Conservation (phyloP, 306 rosid genomes). For the Vicia villosa region DNA sequence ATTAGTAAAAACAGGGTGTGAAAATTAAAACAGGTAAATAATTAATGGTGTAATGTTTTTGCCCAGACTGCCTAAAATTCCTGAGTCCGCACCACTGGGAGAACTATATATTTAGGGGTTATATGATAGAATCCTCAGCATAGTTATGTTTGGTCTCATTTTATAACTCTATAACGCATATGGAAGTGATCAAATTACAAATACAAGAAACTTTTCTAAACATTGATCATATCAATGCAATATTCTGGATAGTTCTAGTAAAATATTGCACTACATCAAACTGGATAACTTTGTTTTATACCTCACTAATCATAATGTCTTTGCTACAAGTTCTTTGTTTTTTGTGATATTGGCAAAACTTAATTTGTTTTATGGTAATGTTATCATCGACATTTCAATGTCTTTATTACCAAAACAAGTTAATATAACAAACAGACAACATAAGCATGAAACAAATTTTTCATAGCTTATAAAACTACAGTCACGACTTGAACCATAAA, state of each 20-base stretch:
- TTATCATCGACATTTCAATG: slow-evolving; percentile 48
- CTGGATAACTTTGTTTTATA: slow-evolving; percentile 33
- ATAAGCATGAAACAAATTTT: slow-evolving; percentile 37
- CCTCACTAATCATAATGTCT: neutral
- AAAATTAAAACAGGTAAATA: too few species aligned
- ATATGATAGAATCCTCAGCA: neutral
- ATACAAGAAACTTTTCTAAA: slow-evolving; percentile 1
- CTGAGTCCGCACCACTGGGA: too few species aligned
- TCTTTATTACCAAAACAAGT: slow-evolving; percentile 27
- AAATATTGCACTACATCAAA: neutral
- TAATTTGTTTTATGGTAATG: slow-evolving; percentile 46
- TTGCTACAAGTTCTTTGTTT: slow-evolving; percentile 31
- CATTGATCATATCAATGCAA: slow-evolving; percentile 35
- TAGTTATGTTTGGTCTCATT: slow-evolving; percentile 19
- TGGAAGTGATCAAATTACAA: slow-evolving; percentile 13
- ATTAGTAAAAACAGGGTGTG: too few species aligned
- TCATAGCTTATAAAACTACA: slow-evolving; percentile 23
- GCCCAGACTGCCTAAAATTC: too few species aligned
- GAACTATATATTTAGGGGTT: too few species aligned
- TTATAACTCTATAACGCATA: too few species aligned
- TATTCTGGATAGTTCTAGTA: slow-evolving; percentile 7
- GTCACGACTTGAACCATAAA: slow-evolving; percentile 9
- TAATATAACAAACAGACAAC: slow-evolving; percentile 35
- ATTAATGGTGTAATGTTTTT: too few species aligned
- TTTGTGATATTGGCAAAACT: slow-evolving; percentile 31